phyloP scores from a whole-genome alignment of 805 yeast genomes.

The Cyberlindnera galapagoensis region DNA sequence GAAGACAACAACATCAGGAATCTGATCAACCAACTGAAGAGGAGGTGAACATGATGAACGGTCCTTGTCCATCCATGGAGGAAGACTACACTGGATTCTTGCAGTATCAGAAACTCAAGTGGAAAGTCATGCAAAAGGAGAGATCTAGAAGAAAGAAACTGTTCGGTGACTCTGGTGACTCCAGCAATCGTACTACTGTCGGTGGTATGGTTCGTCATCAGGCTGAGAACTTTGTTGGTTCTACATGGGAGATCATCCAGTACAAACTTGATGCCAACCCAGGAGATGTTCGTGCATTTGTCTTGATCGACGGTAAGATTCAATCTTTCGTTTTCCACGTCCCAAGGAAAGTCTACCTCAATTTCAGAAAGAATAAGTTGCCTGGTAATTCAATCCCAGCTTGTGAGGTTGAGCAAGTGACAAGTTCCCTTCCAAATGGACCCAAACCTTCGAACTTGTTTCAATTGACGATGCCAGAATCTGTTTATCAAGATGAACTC shows the following conservation, averaged over 20 bases:
- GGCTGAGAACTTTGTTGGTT: constrained; percentile 70
- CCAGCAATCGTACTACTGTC: constrained; percentile 52
- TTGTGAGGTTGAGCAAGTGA: constrained; percentile 52
- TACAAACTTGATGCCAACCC: constrained; percentile 51
- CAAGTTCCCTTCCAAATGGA: constrained; percentile 67
- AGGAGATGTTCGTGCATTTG: constrained; percentile 75
- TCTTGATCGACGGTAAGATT: constrained; percentile 60
- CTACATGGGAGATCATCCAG: constrained; percentile 83
- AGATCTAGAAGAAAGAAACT: constrained; percentile 65
- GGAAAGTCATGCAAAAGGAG: constrained; percentile 74
- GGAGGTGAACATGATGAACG: constrained; percentile 43
- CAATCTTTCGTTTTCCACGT: constrained; percentile 69
- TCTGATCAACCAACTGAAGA: constrained; percentile 36
- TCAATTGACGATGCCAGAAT: constrained; percentile 64
- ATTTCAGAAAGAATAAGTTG: constrained; percentile 23
- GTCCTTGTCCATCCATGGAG: constrained; percentile 57
- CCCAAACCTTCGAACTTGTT: constrained; percentile 42
- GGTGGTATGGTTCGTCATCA: constrained; percentile 68
- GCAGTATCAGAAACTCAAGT: constrained; percentile 74
- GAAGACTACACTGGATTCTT: constrained; percentile 67
- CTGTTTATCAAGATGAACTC: constrained; percentile 47
- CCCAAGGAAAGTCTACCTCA: constrained; percentile 65
- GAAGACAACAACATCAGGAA: constrained; percentile 26
- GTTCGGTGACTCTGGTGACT: constrained; percentile 60
- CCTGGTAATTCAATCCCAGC: constrained; percentile 38